Base-by-base conservation (phyloP, 2,329 filamentous ascomycete genomes). In the Botrytis pseudocinerea region DNA sequence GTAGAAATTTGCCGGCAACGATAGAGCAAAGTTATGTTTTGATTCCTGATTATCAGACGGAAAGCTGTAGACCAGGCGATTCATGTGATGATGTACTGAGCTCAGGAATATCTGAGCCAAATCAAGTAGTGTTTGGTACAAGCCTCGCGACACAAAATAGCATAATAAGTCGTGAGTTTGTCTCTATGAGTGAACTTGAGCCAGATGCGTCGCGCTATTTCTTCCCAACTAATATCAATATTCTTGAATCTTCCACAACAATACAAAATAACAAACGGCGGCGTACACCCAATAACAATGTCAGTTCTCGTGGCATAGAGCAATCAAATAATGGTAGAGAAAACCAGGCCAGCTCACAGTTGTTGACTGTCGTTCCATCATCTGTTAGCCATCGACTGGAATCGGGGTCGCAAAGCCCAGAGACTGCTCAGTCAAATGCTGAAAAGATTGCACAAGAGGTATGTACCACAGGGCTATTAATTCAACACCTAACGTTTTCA, bases 151-250 rank as follows among this genome's bases (percentile, higher is more conserved):
- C 38, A 25, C n/a, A 51, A 42, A 59, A 44, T 25, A 69, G 42
- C 12, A 44, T 69, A 35, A 32, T 44, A 35, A 42, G 18, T 44
- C 51, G 38, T 51, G 66, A 69, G 44, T 69, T 60, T 69, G 66
- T 69, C 66, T 69, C 66, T 20, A 69, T 69, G 66, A 69, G 66
- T 60, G 66, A 69, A 40, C 38, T 69, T 59, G 66, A 60, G 60
- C 66, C 66, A 69, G 44, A 60, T 60, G 66, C 51, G 4, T 18
- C 66, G 44, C 66, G 51, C 18, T 44, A 44, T 44, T 35, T 60
- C 66, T 60, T 22, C 40, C 38, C 66, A 5, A n/a, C n/a, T 12
- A 69, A 69, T 60, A 69, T n/a, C 42, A 69, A 60, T 14, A 60
- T n/a, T 35, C n/a, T 69, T 59, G 18, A 28, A 20, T 60, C 66